Evolutionary conservation across 805 yeast genomes (phyloP).

Genomic region (Metschnikowia gelsemii): DNA sequence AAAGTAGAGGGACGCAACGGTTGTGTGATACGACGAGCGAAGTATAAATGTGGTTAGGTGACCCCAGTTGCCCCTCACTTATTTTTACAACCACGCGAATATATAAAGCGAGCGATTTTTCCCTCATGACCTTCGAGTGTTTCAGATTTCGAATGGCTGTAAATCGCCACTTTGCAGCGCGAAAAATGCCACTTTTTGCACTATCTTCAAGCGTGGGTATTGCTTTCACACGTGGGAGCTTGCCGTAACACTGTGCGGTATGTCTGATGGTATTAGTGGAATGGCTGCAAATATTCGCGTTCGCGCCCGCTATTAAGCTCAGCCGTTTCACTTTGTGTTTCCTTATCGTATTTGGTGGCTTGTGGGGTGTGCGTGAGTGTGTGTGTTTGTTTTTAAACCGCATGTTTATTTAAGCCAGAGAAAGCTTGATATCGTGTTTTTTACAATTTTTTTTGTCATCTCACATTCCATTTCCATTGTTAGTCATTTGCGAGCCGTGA

Average conservation of each 20-base stretch:
- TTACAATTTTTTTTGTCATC: too few relatives aligned
- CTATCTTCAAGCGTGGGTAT: background rate
- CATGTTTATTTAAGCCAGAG: constrained; percentile 6
- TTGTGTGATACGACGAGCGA: too few relatives aligned
- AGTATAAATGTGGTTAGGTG: too few relatives aligned
- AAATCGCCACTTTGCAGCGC: constrained; percentile 11
- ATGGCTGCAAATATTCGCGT: constrained; percentile 12
- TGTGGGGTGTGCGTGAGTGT: constrained; percentile 13
- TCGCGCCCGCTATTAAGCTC: constrained; percentile 3
- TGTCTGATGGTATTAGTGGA: constrained; percentile 2
- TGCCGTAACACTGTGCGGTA: constrained; percentile 1
- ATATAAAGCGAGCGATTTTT: constrained; percentile 1
- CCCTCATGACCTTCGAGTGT: constrained; percentile 4
- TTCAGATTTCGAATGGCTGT: constrained; percentile 9
- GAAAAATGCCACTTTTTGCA: constrained; percentile 2
- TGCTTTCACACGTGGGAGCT: constrained; percentile 1
- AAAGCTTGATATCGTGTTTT: background rate
- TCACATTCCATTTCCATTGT: background rate
- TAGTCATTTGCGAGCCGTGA: background rate
- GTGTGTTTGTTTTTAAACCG: constrained; percentile 10
- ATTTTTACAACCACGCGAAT: background rate
- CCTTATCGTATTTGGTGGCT: background rate
- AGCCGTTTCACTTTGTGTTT: constrained; percentile 7
- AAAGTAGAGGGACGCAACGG: too few relatives aligned
- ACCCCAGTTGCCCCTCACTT: constrained; percentile 2